Evolutionary conservation across 495 filamentous ascomycete species (phyloP).

Genomic region (Tuber aestivum): DNA sequence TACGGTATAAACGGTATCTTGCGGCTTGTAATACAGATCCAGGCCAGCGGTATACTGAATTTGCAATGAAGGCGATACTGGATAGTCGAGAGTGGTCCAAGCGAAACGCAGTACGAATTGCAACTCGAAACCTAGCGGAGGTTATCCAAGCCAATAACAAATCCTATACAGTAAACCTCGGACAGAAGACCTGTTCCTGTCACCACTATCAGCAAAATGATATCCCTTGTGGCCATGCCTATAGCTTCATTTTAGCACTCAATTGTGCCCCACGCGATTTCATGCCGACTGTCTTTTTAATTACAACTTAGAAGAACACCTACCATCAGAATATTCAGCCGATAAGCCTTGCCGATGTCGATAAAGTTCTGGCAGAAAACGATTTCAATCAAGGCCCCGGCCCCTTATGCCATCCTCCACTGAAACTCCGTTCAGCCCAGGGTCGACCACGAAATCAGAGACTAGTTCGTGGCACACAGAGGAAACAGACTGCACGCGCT

Average conservation of each 20-base stretch:
- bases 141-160: not conserved
- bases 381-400: not conserved
- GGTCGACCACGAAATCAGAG: not conserved
- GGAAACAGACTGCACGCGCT: not conserved
- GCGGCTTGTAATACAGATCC: not conserved
- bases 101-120: not conserved
- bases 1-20: not conserved
- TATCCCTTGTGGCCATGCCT: not conserved
- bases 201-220: not conserved
- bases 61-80: not conserved
- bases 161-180: not conserved
- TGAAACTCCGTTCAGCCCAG: not conserved
- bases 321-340: not conserved
- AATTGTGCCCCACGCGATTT: not conserved
- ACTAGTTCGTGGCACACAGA: not conserved
- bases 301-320: not conserved
- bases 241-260: not conserved
- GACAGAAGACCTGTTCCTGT: not conserved
- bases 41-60: not conserved
- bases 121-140: not conserved
- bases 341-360: not conserved
- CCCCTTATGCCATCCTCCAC: not conserved
- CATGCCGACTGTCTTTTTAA: not conserved
- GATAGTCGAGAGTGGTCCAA: not conserved
- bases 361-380: not conserved